Evolutionary conservation across 176 grass and related monocot genomes (phyloP).

Genomic region (Oryza glaberrima): DNA sequence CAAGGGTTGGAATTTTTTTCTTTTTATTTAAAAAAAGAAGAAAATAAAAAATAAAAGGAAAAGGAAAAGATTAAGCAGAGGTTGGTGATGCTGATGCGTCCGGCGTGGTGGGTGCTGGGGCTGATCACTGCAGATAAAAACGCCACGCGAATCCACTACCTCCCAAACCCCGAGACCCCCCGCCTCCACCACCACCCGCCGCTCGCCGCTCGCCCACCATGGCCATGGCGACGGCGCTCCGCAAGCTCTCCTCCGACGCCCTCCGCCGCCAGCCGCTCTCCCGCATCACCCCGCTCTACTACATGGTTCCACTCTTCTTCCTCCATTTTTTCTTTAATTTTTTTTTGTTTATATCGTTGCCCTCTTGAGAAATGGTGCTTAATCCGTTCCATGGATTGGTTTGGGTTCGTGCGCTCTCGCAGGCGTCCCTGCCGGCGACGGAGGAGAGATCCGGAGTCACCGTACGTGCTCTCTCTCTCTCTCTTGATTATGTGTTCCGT

Average conservation of each 20-base stretch:
- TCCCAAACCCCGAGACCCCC: conserved; percentile 41
- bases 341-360: neutral
- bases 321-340: neutral
- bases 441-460: conserved; percentile 70
- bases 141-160: conserved; percentile 21
- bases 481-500: conserved; percentile 1
- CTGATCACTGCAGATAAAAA: conserved; percentile 31
- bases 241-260: conserved; percentile 58
- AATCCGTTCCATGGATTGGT: conserved; percentile 25
- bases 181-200: conserved; percentile 16
- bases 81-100: conserved; percentile 20
- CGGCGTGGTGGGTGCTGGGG: conserved; percentile 40
- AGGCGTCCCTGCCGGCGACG: conserved; percentile 68
- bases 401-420: conserved; percentile 11
- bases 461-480: conserved; percentile 31
- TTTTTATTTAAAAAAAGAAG: neutral
- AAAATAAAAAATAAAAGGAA: neutral
- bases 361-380: neutral
- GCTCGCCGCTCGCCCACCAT: conserved; percentile 40
- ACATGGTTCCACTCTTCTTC: conserved; percentile 40
- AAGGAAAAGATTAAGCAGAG: neutral
- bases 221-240: conserved; percentile 82
- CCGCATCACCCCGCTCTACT: conserved; percentile 58
- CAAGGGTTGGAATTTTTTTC: too few species aligned
- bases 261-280: conserved; percentile 55